Evolutionary conservation across 192 early-diverging fungal species (phyloP).

Genomic region (Rhizophagus sp.): DNA sequence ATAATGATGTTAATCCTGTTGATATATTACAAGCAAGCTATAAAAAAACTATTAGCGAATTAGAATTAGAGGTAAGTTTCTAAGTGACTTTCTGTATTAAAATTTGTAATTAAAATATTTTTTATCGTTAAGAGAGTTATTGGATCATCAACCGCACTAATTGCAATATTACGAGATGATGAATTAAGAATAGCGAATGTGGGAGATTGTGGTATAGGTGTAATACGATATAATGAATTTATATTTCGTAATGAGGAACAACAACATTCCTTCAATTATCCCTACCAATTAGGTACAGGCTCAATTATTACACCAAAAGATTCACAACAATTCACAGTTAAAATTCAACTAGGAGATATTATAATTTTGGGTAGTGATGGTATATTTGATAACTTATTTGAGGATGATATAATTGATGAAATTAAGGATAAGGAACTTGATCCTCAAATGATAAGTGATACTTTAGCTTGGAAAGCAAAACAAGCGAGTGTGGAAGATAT

Average conservation of each 20-base stretch:
- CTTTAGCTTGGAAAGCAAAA: slow-evolving; percentile 76
- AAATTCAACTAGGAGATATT: slow-evolving; percentile 90
- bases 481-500: slow-evolving; percentile 80
- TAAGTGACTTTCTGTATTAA: not conserved
- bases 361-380: slow-evolving; percentile 93
- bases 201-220: slow-evolving; percentile 90
- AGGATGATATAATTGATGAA: slow-evolving; percentile 94
- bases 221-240: slow-evolving; percentile 85
- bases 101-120: not conserved
- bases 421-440: slow-evolving; percentile 53
- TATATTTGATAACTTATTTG: slow-evolving; percentile 97
- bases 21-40: slow-evolving; percentile 81
- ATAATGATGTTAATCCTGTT: slow-evolving; percentile 78
- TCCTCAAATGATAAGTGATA: slow-evolving; percentile 76
- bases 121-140: slow-evolving; percentile 60
- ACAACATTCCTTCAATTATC: slow-evolving; percentile 99
- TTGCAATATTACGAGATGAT: slow-evolving; percentile 86
- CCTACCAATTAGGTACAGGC: slow-evolving; percentile 92
- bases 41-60: slow-evolving; percentile 72
- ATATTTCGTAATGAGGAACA: slow-evolving; percentile 96
- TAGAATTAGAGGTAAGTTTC: slow-evolving; percentile 57
- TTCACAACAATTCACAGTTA: slow-evolving; percentile 80
- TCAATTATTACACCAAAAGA: slow-evolving; percentile 78
- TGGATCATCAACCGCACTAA: slow-evolving; percentile 89
- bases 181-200: slow-evolving; percentile 93